These are phyloP conservation scores for Adansonia grandidieri DNA, from an alignment of 441 rosid species.

Conservation along the genomic window DNA sequence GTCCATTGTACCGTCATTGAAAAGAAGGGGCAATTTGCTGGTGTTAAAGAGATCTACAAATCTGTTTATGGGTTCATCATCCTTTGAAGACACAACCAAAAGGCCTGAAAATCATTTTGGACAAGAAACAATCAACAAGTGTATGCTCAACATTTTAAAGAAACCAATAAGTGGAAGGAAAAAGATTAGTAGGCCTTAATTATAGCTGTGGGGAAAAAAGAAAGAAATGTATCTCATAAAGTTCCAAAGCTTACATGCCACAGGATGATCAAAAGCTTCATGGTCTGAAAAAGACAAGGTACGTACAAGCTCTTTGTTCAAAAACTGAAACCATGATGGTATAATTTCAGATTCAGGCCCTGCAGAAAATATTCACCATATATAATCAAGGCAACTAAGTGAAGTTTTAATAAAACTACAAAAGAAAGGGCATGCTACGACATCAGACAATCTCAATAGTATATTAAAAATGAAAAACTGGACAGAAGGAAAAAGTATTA, in stretches of 20 bases:
- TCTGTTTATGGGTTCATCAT: slow-evolving; percentile 80
- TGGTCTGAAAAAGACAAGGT: slow-evolving; percentile 86
- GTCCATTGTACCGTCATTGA: slow-evolving; percentile 93
- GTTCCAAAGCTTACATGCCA: slow-evolving; percentile 77
- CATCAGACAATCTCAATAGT: neutral
- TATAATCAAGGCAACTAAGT: slow-evolving; percentile 24
- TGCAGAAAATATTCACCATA: slow-evolving; percentile 41
- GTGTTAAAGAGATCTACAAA: slow-evolving; percentile 87
- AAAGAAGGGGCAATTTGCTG: slow-evolving; percentile 78
- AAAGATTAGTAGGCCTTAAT: neutral
- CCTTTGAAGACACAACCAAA: slow-evolving; percentile 91
- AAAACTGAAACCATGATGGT: slow-evolving; percentile 89
- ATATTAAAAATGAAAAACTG: slow-evolving; percentile 8
- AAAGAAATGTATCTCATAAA: slow-evolving; percentile 29
- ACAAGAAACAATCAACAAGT: slow-evolving; percentile 17
- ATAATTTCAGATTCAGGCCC: slow-evolving; percentile 73
- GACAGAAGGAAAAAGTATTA: neutral
- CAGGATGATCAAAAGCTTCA: slow-evolving; percentile 98
- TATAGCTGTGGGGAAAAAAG: slow-evolving; percentile 19
- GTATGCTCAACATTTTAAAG: slow-evolving; percentile 11
- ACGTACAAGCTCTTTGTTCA: slow-evolving; percentile 77
- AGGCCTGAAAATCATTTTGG: slow-evolving; percentile 70
- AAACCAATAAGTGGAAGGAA: slow-evolving; percentile 14
- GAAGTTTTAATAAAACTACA: slow-evolving; percentile 7
- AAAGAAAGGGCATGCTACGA: neutral